Conservation (phyloP, 352 stramenopile species). For the Saprolegnia diclina region DNA sequence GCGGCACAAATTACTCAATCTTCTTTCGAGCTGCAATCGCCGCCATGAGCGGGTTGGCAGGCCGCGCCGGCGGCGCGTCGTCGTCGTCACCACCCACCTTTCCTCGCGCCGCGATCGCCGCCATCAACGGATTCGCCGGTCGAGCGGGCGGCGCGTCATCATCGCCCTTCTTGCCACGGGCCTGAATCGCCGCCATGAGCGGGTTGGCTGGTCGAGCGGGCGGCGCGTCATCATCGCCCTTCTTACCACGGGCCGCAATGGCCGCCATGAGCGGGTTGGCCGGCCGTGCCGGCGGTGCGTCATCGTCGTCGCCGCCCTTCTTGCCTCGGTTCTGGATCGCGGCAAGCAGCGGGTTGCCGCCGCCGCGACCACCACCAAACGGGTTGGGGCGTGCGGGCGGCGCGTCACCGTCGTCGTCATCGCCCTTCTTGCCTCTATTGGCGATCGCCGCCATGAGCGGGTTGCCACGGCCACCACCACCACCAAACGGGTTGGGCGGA, state of each 20-base stretch:
- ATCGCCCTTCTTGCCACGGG: conserved; percentile 27
- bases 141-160: conserved; percentile 32
- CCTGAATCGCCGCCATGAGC: conserved; percentile 32
- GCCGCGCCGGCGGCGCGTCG: conserved; percentile 29
- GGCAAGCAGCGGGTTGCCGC: conserved; percentile 31
- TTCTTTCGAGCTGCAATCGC: conserved; percentile 66
- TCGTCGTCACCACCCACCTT: conserved; percentile 22
- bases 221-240: conserved; percentile 33
- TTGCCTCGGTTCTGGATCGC: conserved; percentile 31
- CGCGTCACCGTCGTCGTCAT: conserved; percentile 33
- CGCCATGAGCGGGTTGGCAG: conserved; percentile 41
- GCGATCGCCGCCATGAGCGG: conserved; percentile 53
- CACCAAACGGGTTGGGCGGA: conserved; percentile 45
- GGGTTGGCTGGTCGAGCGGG: conserved; percentile 35
- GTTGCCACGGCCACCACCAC: conserved; percentile 33
- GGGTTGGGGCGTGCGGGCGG: conserved; percentile 39
- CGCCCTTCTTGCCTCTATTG: conserved; percentile 32
- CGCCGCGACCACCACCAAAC: conserved; percentile 34
- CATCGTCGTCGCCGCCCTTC: conserved; percentile 25
- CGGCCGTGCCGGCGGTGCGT: conserved; percentile 28
- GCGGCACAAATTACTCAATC: conserved; percentile 28
- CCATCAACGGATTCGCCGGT: conserved; percentile 45
- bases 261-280: conserved; percentile 45
- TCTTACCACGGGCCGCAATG: conserved; percentile 46
- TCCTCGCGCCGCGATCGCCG: conserved; percentile 47